Base-by-base conservation (phyloP, 352 stramenopile genomes). In the Halophytophthora batemanensis region DNA sequence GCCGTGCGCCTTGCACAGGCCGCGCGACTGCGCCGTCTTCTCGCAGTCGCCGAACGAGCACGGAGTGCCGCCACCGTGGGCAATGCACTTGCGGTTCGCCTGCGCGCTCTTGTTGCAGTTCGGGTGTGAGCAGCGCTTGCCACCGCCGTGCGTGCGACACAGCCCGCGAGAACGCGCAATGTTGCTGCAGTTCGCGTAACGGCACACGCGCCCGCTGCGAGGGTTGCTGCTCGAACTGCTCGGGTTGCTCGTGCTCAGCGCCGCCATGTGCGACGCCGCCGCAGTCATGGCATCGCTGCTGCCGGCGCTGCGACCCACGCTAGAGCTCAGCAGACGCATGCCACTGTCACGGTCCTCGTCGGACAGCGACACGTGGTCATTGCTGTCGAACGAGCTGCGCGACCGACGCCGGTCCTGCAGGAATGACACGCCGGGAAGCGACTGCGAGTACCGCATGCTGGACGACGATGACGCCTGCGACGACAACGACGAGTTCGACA, bases 51-150 rank as follows among this genome's bases (percentile, higher is more conserved):
- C 80, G 25, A 90, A 94, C 33, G 84, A 93, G 50, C 84, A 94
- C 21, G 82, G 84, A 6, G 82, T 94, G 42, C 84, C 84, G 17
- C 84, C 84, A 25, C 84, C 84, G 63, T 94, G 84, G 8, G 82
- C 82, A 29, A 94, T 94, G 53, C 84, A 94, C 59, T 94, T 94
- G 55, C 82, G 82, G 58, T 93, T 93, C 42, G 82, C 82, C 67
- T 94, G 82, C n/a, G 84, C 84, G 35, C 74, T 90, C 60, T 94
- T 94, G 64, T 87, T 90, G 59, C 84, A 94, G 42, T 78, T 79
- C 10, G 82, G 82, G 46, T 93, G 77, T 40, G 80, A 90, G 45
- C 84, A 92, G 17, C 82, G 74, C 61, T 92, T 92, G 18, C 79
- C 81, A 13, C 81, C 81, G 45, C 81, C 81, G 46, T 92, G 81